Conservation (phyloP, 371 early-diverging fungal genomes). For the Zopfochytrium polystomum region DNA sequence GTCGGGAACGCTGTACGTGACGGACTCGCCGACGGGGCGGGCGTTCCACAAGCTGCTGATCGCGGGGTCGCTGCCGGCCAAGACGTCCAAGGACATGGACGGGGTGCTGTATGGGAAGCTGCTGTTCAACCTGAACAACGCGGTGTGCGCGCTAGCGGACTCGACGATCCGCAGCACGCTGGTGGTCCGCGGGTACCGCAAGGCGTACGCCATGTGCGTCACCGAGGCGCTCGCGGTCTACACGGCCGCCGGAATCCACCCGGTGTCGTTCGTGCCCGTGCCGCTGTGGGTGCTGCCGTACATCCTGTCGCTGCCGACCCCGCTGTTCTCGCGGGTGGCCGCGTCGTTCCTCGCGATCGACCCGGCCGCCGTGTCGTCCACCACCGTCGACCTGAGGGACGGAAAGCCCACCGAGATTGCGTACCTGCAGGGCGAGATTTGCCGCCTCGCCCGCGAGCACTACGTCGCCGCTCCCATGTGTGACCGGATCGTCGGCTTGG, state of each 20-base stretch:
- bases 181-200: slow-evolving; percentile 19
- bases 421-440: slow-evolving; percentile 39
- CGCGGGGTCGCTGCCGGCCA: slow-evolving; percentile 16
- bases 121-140: slow-evolving; percentile 42
- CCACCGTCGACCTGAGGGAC: slow-evolving; percentile 38
- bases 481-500: slow-evolving; percentile 25
- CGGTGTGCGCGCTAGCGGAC: slow-evolving; percentile 37
- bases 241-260: slow-evolving; percentile 31
- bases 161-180: slow-evolving; percentile 31
- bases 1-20: slow-evolving; percentile 30
- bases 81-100: slow-evolving; percentile 28
- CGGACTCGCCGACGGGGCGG: slow-evolving; percentile 18
- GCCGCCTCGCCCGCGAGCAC: slow-evolving; percentile 20
- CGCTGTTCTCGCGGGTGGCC: slow-evolving; percentile 21
- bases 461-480: slow-evolving; percentile 33
- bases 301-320: slow-evolving; percentile 26
- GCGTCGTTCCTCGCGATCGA: slow-evolving; percentile 26
- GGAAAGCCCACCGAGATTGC: slow-evolving; percentile 39
- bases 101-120: slow-evolving; percentile 38
- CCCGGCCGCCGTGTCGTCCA: slow-evolving; percentile 33
- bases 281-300: slow-evolving; percentile 24
- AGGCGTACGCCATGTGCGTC: slow-evolving; percentile 27
- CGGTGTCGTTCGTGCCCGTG: slow-evolving; percentile 28
- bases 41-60: slow-evolving; percentile 25
- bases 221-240: slow-evolving; percentile 35